Percentiles rank a stretch among this genome's conserved stretches.
phyloP scores from a whole-genome alignment of 768 basidiomycete genomes.

The Leccinum rimulosum region DNA sequence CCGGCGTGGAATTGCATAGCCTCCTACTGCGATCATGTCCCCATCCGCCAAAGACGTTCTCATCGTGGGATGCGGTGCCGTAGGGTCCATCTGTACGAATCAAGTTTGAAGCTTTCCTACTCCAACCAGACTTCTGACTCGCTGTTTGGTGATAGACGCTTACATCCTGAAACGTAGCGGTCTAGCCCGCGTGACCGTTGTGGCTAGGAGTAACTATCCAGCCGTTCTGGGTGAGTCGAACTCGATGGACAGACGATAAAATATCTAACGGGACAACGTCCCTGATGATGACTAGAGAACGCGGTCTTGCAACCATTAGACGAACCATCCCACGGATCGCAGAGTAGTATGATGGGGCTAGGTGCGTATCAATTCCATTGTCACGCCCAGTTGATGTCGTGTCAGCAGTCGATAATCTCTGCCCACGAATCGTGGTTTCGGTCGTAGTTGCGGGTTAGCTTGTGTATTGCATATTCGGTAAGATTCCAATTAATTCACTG shows the following conservation, averaged over 20 bases:
- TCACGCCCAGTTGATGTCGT: too few species aligned
- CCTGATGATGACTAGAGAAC: constrained; percentile 33
- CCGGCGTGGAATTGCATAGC: background rate
- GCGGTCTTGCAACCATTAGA: too few species aligned
- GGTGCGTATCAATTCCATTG: too few species aligned
- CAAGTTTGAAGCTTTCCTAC: background rate
- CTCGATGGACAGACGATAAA: background rate
- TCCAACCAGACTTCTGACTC: background rate
- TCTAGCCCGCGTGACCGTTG: constrained; percentile 62
- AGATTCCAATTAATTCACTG: too few species aligned
- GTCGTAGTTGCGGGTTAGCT: too few species aligned
- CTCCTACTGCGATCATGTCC: constrained; percentile 6
- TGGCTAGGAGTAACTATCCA: constrained; percentile 70
- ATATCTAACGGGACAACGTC: background rate
- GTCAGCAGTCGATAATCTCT: too few species aligned
- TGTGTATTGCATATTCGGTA: too few species aligned
- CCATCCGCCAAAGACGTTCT: constrained; percentile 50
- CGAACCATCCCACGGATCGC: too few species aligned
- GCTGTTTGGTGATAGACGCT: constrained; percentile 40
- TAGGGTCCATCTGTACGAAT: constrained; percentile 56
- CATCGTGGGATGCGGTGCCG: constrained; percentile 63
- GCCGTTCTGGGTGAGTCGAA: constrained; percentile 43
- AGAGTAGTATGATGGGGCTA: too few species aligned
- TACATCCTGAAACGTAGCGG: constrained; percentile 56
- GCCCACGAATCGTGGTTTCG: too few species aligned